Evolutionary conservation across 2,329 filamentous ascomycete genomes (phyloP), one percentile per base, ranked within the genome.

Genomic region (Nothophoma quercina): DNA sequence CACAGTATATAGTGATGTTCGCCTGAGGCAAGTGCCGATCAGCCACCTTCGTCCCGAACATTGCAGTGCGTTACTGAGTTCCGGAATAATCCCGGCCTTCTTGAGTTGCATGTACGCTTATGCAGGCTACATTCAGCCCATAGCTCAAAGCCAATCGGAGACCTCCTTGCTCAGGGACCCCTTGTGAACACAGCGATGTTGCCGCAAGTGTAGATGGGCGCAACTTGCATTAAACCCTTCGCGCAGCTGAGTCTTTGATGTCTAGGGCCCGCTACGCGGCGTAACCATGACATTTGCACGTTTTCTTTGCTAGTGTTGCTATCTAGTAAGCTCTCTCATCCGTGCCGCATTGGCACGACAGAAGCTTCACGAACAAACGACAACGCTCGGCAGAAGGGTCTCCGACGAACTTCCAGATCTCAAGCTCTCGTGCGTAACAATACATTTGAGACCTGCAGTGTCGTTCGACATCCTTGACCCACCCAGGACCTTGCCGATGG

Each of bases 81-180:
- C 10, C 43, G 43, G 50, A 16, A 15, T 28, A 32, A 43, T 10
- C 26, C 6, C 50, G 44, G 44, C 23, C 28, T 18, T 25, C 23
- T 25, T 32, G 13, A 28, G 7, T 10, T 39, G 50, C 50, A 48
- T 42, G 25, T 8, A 46, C 48, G 48, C 50, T 48, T 34, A 53
- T 53, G 50, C 50, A 48, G 16, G 28, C 38, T 29, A 48, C 30
- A 16, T 5, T 36, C 30, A 42, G 46, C 25, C 32, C n/a, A 29
- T 6, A 25, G 19, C 13, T 19, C 16, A 32, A 16, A 13, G 32
- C 35, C 18, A 29, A 28, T 21, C 28, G 25, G 35, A 22, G 12
- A 15, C 12, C n/a, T 13, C 4, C 18, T 8, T 26, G 18, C 23
- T 13, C 23, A 28, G 10, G 23, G 22, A 46, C 9, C 42, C 33